Conservation (phyloP, 139 green algal species). For the Chlamydomonas sp. region DNA sequence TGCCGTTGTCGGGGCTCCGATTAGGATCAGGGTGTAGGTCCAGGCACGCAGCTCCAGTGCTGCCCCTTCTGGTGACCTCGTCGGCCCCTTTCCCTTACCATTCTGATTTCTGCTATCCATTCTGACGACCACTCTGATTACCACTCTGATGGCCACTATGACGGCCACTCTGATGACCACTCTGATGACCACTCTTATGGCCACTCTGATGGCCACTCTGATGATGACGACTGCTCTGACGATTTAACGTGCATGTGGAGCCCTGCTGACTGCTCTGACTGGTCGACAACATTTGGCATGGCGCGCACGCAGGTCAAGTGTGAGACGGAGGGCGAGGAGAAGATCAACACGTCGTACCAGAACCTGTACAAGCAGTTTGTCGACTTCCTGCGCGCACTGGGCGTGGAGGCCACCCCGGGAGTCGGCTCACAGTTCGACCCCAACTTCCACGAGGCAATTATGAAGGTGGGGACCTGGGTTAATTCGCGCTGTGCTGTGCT, state of each 20-base stretch:
- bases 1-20: neutral
- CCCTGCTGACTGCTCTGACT: constrained; percentile 87
- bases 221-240: too few species aligned
- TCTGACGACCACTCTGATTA: too few species aligned
- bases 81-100: too few species aligned
- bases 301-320: constrained; percentile 67
- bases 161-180: too few species aligned
- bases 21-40: neutral
- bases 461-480: too few species aligned
- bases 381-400: constrained; percentile 76
- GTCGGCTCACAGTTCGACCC: constrained; percentile 88
- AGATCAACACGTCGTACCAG: constrained; percentile 89
- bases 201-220: too few species aligned
- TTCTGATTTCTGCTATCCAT: too few species aligned
- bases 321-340: constrained; percentile 84
- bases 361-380: constrained; percentile 93
- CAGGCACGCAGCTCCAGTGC: neutral
- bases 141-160: too few species aligned
- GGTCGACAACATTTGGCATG: constrained; percentile 93
- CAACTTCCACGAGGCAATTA: constrained; percentile 91
- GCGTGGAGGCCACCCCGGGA: constrained; percentile 74
- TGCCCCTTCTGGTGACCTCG: neutral
- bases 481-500: too few species aligned
- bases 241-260: too few species aligned
- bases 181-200: too few species aligned